Percentiles rank a stretch among this genome's conserved stretches.
These are phyloP conservation scores for Diaporthe batatas DNA, from an alignment of 2,329 filamentous ascomycete genomes.

Conservation along the genomic window DNA sequence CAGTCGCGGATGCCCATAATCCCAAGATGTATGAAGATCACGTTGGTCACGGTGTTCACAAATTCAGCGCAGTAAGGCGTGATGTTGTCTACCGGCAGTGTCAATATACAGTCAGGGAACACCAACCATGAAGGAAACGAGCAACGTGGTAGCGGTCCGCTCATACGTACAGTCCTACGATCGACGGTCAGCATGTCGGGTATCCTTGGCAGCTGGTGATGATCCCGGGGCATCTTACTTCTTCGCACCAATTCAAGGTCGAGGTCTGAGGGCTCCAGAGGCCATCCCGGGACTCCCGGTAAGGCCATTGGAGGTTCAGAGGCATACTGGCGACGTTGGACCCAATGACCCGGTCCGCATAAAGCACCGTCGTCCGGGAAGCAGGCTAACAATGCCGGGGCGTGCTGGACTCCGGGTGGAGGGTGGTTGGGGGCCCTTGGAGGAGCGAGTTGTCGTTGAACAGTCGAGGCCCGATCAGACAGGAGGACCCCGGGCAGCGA, in stretches of 20 bases:
- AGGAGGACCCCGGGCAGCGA: conserved; percentile 12
- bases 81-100: conserved; percentile 50
- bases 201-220: not conserved
- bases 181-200: conserved; percentile 22
- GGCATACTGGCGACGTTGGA: conserved; percentile 35
- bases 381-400: conserved; percentile 11
- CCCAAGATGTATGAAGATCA: conserved; percentile 84
- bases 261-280: conserved; percentile 55
- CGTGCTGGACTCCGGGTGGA: conserved; percentile 8
- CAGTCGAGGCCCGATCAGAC: conserved; percentile 23
- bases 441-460: conserved; percentile 1
- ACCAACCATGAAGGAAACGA: not conserved
- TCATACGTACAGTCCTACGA: conserved; percentile 30
- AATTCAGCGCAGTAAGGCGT: conserved; percentile 54
- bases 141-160: not conserved
- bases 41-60: conserved; percentile 80
- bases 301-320: conserved; percentile 49
- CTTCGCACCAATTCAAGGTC: conserved; percentile 57
- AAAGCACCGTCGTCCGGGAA: not conserved
- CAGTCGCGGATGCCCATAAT: conserved; percentile 82
- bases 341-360: conserved; percentile 19
- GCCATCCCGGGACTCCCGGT: conserved; percentile 53
- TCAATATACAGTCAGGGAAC: conserved; percentile 41
- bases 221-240: conserved; percentile 46
- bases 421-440: not conserved